phyloP scores from a whole-genome alignment of 805 yeast species.

The Zygosaccharomyces siamensis region DNA sequence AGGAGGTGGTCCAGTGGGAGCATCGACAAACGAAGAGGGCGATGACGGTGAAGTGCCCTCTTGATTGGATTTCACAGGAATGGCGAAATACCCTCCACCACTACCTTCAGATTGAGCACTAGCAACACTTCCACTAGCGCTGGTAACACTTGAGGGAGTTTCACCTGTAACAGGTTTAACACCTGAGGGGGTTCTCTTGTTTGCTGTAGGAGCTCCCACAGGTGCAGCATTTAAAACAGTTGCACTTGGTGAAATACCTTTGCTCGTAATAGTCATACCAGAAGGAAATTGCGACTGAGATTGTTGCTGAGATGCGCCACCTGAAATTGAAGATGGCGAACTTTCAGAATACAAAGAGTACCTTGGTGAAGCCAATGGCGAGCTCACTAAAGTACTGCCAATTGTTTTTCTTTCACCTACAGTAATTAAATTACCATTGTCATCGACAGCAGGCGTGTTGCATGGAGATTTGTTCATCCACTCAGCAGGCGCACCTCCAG shows the following conservation, averaged over 20 bases:
- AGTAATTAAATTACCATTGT: constrained; percentile 35
- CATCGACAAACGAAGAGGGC: constrained; percentile 17
- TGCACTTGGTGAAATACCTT: constrained; percentile 19
- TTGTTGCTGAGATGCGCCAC: constrained; percentile 2
- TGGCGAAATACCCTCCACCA: constrained; percentile 32
- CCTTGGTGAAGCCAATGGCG: constrained; percentile 11
- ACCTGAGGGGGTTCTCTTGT: constrained; percentile 24
- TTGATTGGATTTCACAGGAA: constrained; percentile 25
- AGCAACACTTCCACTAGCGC: constrained; percentile 3
- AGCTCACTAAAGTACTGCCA: neutral
- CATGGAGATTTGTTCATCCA: constrained; percentile 21
- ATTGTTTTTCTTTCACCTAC: constrained; percentile 25
- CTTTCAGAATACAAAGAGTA: constrained; percentile 9
- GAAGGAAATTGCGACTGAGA: neutral
- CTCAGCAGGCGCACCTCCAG: constrained; percentile 9
- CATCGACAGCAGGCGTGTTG: constrained; percentile 37
- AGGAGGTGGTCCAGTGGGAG: constrained; percentile 1
- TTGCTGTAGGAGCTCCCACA: constrained; percentile 11
- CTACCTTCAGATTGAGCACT: constrained; percentile 26
- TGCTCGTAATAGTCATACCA: constrained; percentile 21
- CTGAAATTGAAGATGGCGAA: constrained; percentile 11
- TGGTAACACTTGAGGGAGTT: constrained; percentile 8
- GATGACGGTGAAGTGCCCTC: constrained; percentile 19
- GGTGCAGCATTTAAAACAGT: constrained; percentile 11
- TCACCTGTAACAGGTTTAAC: constrained; percentile 14